These are phyloP conservation scores for Saccharomyces mikatae DNA, from an alignment of 805 yeast genomes.

Conservation along the genomic window DNA sequence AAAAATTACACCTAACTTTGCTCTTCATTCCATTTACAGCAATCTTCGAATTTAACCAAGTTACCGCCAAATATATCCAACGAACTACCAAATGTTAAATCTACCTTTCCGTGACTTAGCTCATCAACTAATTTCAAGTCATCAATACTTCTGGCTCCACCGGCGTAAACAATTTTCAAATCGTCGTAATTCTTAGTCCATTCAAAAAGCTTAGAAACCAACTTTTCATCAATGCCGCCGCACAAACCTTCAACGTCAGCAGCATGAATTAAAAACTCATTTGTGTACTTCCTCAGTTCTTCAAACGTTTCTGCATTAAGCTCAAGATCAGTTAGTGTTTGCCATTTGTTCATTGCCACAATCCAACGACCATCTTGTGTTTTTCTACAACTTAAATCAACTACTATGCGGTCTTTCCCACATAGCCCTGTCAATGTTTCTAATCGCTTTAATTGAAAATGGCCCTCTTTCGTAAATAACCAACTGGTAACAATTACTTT, in stretches of 20 bases:
- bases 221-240: conserved; percentile 76
- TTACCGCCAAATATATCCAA: conserved; percentile 91
- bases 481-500: conserved; percentile 91
- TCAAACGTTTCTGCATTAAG: conserved; percentile 48
- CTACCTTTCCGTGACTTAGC: conserved; percentile 76
- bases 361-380: conserved; percentile 47
- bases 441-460: conserved; percentile 46
- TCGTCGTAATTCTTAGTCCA: conserved; percentile 47
- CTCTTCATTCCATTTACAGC: conserved; percentile 60
- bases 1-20: conserved; percentile 1
- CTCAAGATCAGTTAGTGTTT: conserved; percentile 63
- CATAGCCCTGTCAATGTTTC: conserved; percentile 42
- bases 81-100: conserved; percentile 87
- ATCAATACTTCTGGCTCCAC: conserved; percentile 74
- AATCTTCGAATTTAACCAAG: conserved; percentile 66
- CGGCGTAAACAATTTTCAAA: conserved; percentile 85
- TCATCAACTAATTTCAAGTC: conserved; percentile 62
- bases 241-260: conserved; percentile 98
- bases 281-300: conserved; percentile 54
- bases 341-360: conserved; percentile 99
- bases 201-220: conserved; percentile 63
- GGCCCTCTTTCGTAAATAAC: conserved; percentile 51
- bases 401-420: conserved; percentile 63
- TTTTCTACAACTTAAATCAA: conserved; percentile 80
- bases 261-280: conserved; percentile 89